These are phyloP conservation scores for Sambucus nigra DNA, from an alignment of 129 eudicot species.

Conservation along the genomic window DNA sequence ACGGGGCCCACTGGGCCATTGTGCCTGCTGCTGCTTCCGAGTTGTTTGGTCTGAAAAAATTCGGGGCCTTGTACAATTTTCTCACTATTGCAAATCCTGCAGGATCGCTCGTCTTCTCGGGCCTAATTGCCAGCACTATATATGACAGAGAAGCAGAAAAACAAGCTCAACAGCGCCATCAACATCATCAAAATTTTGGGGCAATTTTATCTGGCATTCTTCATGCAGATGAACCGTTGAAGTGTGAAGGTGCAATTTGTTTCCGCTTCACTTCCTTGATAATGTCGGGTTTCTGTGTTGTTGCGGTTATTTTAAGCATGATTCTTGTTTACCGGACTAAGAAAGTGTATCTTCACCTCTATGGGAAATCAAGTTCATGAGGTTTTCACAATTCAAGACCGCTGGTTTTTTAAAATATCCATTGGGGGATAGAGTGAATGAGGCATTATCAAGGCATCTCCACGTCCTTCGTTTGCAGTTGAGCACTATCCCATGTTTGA, in stretches of 20 bases:
- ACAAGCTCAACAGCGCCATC: constrained; percentile 48
- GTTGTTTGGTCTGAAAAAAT: constrained; percentile 80
- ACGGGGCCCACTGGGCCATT: constrained; percentile 97
- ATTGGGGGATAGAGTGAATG: no score
- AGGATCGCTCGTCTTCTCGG: constrained; percentile 77
- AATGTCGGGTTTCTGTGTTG: constrained; percentile 74
- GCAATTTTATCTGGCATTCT: constrained; percentile 28
- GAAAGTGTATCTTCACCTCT: constrained; percentile 60
- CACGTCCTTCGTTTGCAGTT: background rate
- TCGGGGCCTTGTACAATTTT: constrained; percentile 90
- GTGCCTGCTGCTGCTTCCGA: constrained; percentile 93
- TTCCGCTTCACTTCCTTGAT: constrained; percentile 65
- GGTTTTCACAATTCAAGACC: background rate
- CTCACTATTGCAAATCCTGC: constrained; percentile 93
- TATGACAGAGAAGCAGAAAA: constrained; percentile 91
- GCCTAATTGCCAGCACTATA: constrained; percentile 76
- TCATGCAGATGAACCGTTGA: constrained; percentile 43
- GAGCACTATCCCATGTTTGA: background rate
- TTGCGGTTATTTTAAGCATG: constrained; percentile 65
- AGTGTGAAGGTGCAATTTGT: constrained; percentile 78
- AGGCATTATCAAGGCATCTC: background rate
- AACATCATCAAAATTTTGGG: constrained; percentile 14
- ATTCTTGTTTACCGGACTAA: constrained; percentile 83
- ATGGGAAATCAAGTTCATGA: constrained; percentile 57
- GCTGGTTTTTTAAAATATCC: background rate